These are phyloP conservation scores for Hydnomerulius pinastri DNA, from an alignment of 768 basidiomycete genomes.

Conservation along the genomic window DNA sequence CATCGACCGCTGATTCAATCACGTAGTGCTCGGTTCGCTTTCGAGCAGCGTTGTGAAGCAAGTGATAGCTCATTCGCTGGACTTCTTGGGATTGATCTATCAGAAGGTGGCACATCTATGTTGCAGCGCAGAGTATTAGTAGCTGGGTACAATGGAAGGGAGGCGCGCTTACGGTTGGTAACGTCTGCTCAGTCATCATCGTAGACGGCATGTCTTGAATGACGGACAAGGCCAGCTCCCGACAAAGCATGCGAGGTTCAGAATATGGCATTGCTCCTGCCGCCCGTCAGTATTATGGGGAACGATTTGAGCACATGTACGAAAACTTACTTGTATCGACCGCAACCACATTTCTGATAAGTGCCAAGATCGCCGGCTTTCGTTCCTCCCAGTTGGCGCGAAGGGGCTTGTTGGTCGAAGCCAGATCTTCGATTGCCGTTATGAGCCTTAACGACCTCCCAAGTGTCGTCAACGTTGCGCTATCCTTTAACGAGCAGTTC, in stretches of 20 bases:
- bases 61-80: conserved; percentile 75
- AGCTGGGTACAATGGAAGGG: neutral
- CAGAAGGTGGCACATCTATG: conserved; percentile 80
- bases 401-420: conserved; percentile 70
- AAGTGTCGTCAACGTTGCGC: conserved; percentile 59
- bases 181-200: conserved; percentile 61
- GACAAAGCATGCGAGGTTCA: conserved; percentile 64
- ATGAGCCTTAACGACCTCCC: conserved; percentile 71
- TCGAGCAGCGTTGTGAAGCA: conserved; percentile 68
- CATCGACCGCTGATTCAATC: conserved; percentile 82
- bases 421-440: conserved; percentile 66
- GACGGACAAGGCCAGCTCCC: conserved; percentile 67
- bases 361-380: conserved; percentile 49
- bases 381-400: conserved; percentile 68
- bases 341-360: conserved; percentile 63
- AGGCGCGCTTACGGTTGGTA: conserved; percentile 54
- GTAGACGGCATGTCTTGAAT: conserved; percentile 65
- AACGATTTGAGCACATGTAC: neutral
- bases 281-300: neutral
- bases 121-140: neutral
- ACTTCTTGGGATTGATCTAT: conserved; percentile 62
- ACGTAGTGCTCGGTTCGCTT: conserved; percentile 83
- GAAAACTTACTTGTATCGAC: conserved; percentile 49
- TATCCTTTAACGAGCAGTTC: conserved; percentile 63
- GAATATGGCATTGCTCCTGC: conserved; percentile 36